Evolutionary conservation across 768 basidiomycete species (phyloP).

Genomic region (Tricholomella constricta): DNA sequence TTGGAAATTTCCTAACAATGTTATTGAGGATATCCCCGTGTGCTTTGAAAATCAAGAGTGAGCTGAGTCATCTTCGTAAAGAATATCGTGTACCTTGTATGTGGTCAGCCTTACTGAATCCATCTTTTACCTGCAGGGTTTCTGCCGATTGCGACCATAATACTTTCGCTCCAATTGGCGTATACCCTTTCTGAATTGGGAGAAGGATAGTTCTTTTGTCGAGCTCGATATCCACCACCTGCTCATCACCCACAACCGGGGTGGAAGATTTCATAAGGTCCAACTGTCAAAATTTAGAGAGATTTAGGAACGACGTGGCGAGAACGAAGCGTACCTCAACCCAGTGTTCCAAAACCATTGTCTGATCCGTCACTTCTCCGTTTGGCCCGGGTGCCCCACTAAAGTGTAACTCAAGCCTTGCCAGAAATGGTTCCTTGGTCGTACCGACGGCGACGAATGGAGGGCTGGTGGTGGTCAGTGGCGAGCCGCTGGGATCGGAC

Average conservation of each 20-base stretch:
- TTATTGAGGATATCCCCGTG: conserved; percentile 32
- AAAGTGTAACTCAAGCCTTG: conserved; percentile 48
- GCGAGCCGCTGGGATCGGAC: conserved; percentile 17
- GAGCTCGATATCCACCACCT: conserved; percentile 54
- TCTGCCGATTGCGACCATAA: conserved; percentile 34
- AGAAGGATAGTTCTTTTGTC: conserved; percentile 47
- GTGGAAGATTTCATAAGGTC: conserved; percentile 37
- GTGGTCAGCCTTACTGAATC: not conserved
- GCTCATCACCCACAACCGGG: conserved; percentile 46
- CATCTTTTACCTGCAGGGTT: not conserved
- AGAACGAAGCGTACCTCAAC: conserved; percentile 42
- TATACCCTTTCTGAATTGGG: conserved; percentile 32
- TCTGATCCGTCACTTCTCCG: conserved; percentile 31
- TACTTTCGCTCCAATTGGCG: conserved; percentile 32
- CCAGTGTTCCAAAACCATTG: conserved; percentile 52
- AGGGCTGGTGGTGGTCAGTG: conserved; percentile 30
- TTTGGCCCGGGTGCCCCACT: conserved; percentile 29
- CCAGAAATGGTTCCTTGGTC: conserved; percentile 45
- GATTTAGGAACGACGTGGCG: not conserved
- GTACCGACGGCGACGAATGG: conserved; percentile 50
- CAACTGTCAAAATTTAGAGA: conserved; percentile 31
- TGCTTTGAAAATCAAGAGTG: conserved; percentile 7
- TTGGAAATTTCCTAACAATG: conserved; percentile 41
- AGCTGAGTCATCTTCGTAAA: conserved; percentile 10
- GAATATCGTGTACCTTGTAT: conserved; percentile 5